Evolutionary conservation across 2,329 filamentous ascomycete genomes (phyloP).

Genomic region (Xylariaceae sp.): DNA sequence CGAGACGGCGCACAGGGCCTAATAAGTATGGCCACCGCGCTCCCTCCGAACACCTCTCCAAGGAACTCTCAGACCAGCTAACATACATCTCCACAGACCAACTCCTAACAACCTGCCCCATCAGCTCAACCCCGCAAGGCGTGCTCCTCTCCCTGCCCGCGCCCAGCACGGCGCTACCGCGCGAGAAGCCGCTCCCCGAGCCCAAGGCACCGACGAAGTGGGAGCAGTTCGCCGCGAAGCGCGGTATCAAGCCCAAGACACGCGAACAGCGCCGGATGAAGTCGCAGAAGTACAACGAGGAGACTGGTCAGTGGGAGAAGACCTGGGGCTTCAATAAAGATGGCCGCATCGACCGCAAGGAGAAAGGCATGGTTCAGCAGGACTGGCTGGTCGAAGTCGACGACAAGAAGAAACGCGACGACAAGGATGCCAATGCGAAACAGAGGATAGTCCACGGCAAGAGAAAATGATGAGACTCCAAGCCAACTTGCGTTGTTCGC

Average conservation of each 20-base stretch:
- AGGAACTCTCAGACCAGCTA: background rate
- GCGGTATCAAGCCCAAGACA: conserved; percentile 88
- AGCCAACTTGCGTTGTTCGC: background rate
- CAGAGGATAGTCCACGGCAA: conserved; percentile 25
- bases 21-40: conserved; percentile 54
- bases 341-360: conserved; percentile 67
- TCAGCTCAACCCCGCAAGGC: conserved; percentile 61
- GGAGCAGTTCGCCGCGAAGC: conserved; percentile 94
- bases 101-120: conserved; percentile 79
- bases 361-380: conserved; percentile 60
- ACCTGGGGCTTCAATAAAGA: conserved; percentile 74
- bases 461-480: conserved; percentile 18
- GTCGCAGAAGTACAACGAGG: conserved; percentile 80
- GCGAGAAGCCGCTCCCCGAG: conserved; percentile 85
- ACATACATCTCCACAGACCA: conserved; percentile 40
- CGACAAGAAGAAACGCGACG: conserved; percentile 49
- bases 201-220: conserved; percentile 84
- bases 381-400: conserved; percentile 94
- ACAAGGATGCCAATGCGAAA: conserved; percentile 17
- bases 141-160: conserved; percentile 75
- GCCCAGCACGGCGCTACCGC: conserved; percentile 65
- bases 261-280: conserved; percentile 62
- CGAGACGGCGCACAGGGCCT: conserved; percentile 88
- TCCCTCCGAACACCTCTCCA: background rate
- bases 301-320: conserved; percentile 78